These are phyloP conservation scores for Garcileccinum viscosum DNA, from an alignment of 1,284 basidiomycete genomes.

Conservation along the genomic window DNA sequence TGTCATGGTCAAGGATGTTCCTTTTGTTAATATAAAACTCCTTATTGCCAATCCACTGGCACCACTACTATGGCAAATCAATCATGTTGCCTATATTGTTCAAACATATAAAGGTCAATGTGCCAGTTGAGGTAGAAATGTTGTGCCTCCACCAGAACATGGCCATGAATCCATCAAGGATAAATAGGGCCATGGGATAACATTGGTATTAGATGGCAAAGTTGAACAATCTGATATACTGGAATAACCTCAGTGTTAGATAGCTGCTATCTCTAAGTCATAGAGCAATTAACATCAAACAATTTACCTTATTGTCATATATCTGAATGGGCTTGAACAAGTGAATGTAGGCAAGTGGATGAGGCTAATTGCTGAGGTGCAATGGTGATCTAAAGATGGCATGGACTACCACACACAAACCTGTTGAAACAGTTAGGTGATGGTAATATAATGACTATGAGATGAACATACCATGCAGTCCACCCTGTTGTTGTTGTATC, in stretches of 20 bases:
- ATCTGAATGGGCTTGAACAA: background rate
- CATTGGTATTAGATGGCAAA: background rate
- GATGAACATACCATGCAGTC: background rate
- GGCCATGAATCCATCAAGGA: background rate
- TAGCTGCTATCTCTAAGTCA: background rate
- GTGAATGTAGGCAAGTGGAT: background rate
- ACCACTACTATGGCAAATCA: too few species aligned
- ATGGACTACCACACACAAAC: background rate
- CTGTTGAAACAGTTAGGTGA: too few species aligned
- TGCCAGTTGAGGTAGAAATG: background rate
- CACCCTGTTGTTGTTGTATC: background rate
- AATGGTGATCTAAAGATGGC: background rate
- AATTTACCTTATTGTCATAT: background rate
- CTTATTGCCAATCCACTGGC: too few species aligned
- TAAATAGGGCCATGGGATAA: background rate
- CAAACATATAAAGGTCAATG: background rate
- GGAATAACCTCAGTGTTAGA: background rate
- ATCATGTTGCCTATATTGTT: slow-evolving; percentile 1
- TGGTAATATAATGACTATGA: too few species aligned
- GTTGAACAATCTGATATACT: background rate
- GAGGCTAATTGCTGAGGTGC: background rate
- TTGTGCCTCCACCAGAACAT: too few species aligned
- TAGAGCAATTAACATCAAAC: background rate
- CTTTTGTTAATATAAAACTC: too few species aligned
- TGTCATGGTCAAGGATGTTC: too few species aligned